Percentiles rank a stretch among this genome's conserved stretches.
phyloP scores from a whole-genome alignment of 495 filamentous ascomycete species.

The Trichoderma parareesei region DNA sequence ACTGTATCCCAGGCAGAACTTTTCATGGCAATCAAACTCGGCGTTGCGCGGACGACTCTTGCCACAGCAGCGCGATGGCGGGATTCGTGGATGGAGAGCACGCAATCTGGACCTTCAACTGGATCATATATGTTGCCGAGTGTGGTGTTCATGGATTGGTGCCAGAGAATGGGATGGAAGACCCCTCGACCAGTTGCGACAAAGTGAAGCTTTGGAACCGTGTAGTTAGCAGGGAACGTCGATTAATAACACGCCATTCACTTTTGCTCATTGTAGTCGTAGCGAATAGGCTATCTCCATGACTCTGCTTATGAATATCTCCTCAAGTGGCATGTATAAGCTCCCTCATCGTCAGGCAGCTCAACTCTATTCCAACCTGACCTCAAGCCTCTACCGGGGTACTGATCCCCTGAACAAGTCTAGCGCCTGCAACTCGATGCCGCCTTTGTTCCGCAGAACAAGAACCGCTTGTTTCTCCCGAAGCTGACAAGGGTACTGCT shows the following conservation, averaged over 20 bases:
- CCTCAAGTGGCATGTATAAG: background rate
- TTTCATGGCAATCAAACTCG: background rate
- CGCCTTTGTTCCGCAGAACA: background rate
- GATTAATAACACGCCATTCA: background rate
- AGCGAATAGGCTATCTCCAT: slow-evolving; percentile 3
- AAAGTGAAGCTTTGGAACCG: background rate
- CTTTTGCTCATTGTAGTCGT: background rate
- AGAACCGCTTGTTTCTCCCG: background rate
- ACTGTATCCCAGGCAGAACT: background rate
- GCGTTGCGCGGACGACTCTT: background rate
- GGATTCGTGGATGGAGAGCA: background rate
- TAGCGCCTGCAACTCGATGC: background rate
- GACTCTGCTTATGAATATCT: background rate
- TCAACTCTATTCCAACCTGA: background rate
- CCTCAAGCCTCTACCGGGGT: background rate
- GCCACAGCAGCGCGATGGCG: background rate
- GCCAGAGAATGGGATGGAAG: background rate
- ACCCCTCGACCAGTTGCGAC: background rate
- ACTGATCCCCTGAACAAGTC: background rate
- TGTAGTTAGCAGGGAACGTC: background rate
- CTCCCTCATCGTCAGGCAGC: background rate
- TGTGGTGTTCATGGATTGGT: background rate
- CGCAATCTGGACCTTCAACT: background rate
- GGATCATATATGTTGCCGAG: background rate
- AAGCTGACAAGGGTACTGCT: background rate